A percentile compares a stretch with the other conserved stretches of the same genome.
phyloP scores from a whole-genome alignment of 1,284 basidiomycete species.

The Heterobasidion irregulare region DNA sequence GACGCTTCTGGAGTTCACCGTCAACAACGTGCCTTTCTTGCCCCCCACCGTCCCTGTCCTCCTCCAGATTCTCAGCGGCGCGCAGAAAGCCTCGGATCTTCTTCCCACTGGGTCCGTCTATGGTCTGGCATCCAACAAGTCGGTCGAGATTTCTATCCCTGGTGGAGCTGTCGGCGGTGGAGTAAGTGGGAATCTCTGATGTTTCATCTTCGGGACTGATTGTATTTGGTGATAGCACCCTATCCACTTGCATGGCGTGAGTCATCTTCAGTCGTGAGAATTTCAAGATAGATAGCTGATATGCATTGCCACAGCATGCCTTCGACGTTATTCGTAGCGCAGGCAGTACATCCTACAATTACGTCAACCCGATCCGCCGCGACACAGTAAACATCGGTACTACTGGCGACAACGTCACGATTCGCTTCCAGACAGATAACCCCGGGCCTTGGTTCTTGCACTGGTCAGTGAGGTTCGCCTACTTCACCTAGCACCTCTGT shows the following conservation, averaged over 20 bases:
- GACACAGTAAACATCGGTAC: constrained; percentile 18
- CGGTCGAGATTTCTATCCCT: constrained; percentile 28
- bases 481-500: background rate
- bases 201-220: background rate
- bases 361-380: constrained; percentile 24
- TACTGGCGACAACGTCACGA: constrained; percentile 16
- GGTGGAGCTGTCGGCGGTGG: constrained; percentile 18
- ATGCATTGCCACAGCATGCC: constrained; percentile 11
- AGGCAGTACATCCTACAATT: constrained; percentile 25
- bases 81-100: constrained; percentile 19
- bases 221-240: constrained; percentile 20
- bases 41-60: constrained; percentile 25
- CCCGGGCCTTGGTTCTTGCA: constrained; percentile 41
- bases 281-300: no score
- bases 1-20: constrained; percentile 11
- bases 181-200: constrained; percentile 8
- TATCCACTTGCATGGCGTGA: constrained; percentile 31
- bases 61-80: constrained; percentile 28
- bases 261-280: background rate
- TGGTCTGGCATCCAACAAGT: constrained; percentile 20
- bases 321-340: constrained; percentile 20
- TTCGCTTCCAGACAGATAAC: constrained; percentile 31
- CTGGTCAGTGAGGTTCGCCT: constrained; percentile 15
- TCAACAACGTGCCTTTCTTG: constrained; percentile 19
- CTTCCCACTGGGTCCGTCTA: constrained; percentile 24